Base-by-base conservation (phyloP, 176 grass and related monocot genomes). In the Carex pumila region DNA sequence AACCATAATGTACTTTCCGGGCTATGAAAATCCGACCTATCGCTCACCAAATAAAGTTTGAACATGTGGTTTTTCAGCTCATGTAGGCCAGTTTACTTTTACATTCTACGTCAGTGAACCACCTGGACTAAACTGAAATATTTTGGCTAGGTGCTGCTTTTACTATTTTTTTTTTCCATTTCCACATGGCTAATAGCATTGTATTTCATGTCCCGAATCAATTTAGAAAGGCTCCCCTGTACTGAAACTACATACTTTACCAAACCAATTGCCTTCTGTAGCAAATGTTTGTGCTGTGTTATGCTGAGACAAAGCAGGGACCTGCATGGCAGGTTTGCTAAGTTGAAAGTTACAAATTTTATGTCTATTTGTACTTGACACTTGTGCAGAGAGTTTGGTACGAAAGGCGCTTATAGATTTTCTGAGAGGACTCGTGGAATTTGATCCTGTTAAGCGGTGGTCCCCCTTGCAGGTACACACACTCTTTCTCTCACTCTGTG, bases 371-470 rank as follows among this genome's bases (percentile, higher is more conserved):
- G 72, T 53, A 32, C 22, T 77, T 78, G 73, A 78, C 25, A 34
- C 25, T 78, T 55, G 0, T 68, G 29, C 88, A 88, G 91, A 99
- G 85, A 94, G 90, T 36, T 87, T 67, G 79, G 87, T 83, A 79
- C 90, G 97, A 76, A 88, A 92, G 85, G 97, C 88, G 8, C 88
- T 99, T 78, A 87, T 96, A 93, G 93, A 99, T 91, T 99, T 99
- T 85, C 92, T 99, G 84, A 99, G 91, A 80, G 97, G 97, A 74
- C 89, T 94, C 84, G 87, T 99, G 86, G 93, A 99, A 79, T 94
- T 99, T 89, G 97, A 99, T 87, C 97, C 97, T 81, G 83, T 87
- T 78, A 99, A 96, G 85, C 83, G 97, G 22, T 99, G 97, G 97
- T 96, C 97, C 54, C 97, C 97, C 2, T 84, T 91, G 84, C 97